phyloP scores from a whole-genome alignment of 2,329 filamentous ascomycete genomes.

The Clarireedia monteithiana region DNA sequence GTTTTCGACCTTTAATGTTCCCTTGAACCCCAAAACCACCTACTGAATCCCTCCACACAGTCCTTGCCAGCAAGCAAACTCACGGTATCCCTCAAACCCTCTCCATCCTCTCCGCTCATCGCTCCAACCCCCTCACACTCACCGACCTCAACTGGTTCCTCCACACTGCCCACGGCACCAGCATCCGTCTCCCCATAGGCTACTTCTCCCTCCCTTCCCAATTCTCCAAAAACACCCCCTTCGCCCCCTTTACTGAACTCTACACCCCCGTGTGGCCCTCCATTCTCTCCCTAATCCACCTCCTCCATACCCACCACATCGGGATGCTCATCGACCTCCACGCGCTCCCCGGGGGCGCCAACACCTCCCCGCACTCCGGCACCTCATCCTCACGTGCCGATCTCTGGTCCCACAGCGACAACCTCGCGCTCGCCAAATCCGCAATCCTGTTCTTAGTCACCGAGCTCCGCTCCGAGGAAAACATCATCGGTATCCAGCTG shows the following conservation, averaged over 20 bases:
- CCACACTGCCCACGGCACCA: slow-evolving; percentile 44
- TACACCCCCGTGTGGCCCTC: slow-evolving; percentile 46
- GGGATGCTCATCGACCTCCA: slow-evolving; percentile 52
- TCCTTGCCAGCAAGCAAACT: neutral
- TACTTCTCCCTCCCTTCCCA: slow-evolving; percentile 47
- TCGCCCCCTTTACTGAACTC: slow-evolving; percentile 37
- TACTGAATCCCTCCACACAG: no score
- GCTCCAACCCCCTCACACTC: slow-evolving; percentile 39
- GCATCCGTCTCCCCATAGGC: slow-evolving; percentile 51
- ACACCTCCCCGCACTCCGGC: slow-evolving; percentile 46
- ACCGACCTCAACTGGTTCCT: slow-evolving; percentile 45
- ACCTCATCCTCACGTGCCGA: slow-evolving; percentile 43
- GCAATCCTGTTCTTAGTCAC: no score
- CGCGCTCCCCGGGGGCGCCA: slow-evolving; percentile 50
- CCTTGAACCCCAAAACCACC: no score
- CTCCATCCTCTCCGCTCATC: slow-evolving; percentile 38
- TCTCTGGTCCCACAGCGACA: slow-evolving; percentile 39
- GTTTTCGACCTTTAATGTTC: no score
- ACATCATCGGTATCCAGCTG: no score
- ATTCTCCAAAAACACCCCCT: slow-evolving; percentile 44
- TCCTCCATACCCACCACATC: neutral
- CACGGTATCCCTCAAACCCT: slow-evolving; percentile 30
- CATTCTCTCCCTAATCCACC: slow-evolving; percentile 26
- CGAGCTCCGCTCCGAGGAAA: no score
- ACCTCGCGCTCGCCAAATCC: slow-evolving; percentile 35